Evolutionary conservation across 2,329 filamentous ascomycete species (phyloP).

Genomic region (Beauveria caledonica): DNA sequence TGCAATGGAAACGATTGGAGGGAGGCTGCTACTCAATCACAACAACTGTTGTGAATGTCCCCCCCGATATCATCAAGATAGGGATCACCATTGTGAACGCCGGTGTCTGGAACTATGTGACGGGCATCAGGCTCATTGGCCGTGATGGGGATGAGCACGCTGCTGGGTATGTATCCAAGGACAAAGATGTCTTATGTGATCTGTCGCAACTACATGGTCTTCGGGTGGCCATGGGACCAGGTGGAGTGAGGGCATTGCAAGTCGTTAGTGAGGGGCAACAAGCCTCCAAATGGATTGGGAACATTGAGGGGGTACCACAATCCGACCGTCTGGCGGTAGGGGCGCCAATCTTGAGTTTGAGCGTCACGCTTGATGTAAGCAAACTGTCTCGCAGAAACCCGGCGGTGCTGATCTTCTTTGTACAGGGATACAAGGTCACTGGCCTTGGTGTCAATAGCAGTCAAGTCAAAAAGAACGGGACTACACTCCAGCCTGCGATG

Average conservation of each 20-base stretch:
- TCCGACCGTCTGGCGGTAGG: not conserved
- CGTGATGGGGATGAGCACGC: not conserved
- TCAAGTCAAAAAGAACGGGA: too few species aligned
- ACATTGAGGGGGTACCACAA: not conserved
- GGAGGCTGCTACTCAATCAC: not conserved
- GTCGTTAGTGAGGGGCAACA: not conserved
- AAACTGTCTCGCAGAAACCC: rapidly evolving
- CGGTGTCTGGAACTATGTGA: not conserved
- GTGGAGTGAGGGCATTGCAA: not conserved
- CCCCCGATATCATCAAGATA: not conserved
- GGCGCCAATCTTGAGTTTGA: not conserved
- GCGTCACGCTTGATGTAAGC: not conserved
- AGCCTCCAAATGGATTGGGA: not conserved
- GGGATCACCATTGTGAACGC: not conserved
- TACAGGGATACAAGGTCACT: not conserved
- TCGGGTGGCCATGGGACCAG: not conserved
- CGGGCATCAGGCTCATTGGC: not conserved
- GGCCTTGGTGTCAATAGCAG: too few species aligned
- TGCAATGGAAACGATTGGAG: not conserved
- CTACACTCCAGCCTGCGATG: not conserved
- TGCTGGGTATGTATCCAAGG: not conserved
- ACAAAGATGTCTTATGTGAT: not conserved
- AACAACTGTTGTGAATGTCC: not conserved
- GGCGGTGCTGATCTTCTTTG: not conserved
- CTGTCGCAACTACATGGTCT: not conserved